A percentile compares a stretch with the other conserved stretches of the same genome.
Conservation (phyloP, 176 grass and related monocot species). For the Eleusine indica region DNA sequence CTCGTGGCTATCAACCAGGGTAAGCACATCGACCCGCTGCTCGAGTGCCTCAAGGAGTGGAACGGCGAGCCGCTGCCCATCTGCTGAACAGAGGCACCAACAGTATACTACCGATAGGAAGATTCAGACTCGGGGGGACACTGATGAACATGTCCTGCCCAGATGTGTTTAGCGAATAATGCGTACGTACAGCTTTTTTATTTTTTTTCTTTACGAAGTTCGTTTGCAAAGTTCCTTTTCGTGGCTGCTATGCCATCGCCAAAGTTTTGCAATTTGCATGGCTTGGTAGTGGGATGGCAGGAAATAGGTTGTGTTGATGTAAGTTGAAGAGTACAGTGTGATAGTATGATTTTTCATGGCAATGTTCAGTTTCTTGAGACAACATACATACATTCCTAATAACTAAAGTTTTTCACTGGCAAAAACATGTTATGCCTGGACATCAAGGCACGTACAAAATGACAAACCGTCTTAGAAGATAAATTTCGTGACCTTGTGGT, state of each 20-base stretch:
- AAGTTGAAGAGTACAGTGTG: background rate
- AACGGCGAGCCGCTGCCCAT: slow-evolving; percentile 72
- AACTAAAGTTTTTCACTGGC: background rate
- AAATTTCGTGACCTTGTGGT: background rate
- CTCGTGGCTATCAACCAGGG: slow-evolving; percentile 63
- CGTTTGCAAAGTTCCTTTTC: background rate
- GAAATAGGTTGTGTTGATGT: slow-evolving; percentile 2
- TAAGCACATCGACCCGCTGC: slow-evolving; percentile 65
- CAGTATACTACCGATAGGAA: background rate
- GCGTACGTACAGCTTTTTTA: background rate
- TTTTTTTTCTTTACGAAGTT: background rate
- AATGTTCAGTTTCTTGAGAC: background rate
- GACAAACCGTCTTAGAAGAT: background rate
- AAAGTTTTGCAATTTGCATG: slow-evolving; percentile 8
- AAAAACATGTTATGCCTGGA: background rate
- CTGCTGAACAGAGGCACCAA: slow-evolving; percentile 35
- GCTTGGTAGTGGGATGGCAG: background rate
- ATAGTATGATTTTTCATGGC: background rate
- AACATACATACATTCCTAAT: background rate
- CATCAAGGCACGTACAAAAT: background rate
- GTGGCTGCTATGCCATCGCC: background rate
- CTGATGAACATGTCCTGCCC: no score
- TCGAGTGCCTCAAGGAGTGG: slow-evolving; percentile 84
- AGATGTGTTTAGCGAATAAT: slow-evolving; percentile 26
- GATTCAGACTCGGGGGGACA: no score